These are phyloP conservation scores for Ophiostoma australiae DNA, from an alignment of 2,329 filamentous ascomycete genomes.

Conservation along the genomic window DNA sequence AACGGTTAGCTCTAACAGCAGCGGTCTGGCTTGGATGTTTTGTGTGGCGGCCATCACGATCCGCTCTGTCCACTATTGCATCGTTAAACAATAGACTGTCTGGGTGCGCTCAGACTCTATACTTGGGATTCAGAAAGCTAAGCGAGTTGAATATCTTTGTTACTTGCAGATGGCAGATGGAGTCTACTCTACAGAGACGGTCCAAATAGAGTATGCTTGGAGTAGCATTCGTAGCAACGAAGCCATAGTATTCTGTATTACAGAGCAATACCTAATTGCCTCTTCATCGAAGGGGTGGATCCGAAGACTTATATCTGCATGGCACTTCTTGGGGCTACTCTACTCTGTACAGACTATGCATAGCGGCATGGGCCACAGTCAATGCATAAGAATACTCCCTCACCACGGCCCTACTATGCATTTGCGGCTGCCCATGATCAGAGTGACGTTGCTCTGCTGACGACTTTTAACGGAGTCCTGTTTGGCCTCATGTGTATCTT, in stretches of 20 bases:
- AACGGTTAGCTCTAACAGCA: background rate
- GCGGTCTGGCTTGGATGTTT: background rate
- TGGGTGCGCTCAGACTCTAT: slow-evolving; percentile 6
- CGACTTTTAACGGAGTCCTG: background rate
- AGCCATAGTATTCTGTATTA: background rate
- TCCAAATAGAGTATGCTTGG: background rate
- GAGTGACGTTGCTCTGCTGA: slow-evolving; percentile 8
- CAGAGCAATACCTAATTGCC: background rate
- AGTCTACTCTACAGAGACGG: background rate
- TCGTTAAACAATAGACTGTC: slow-evolving; percentile 1
- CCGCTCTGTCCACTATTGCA: background rate
- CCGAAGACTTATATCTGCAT: no score
- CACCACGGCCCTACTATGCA: no score
- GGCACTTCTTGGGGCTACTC: no score
- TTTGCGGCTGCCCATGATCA: background rate
- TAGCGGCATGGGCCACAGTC: background rate
- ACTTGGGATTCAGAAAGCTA: background rate
- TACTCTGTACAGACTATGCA: background rate
- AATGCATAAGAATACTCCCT: background rate
- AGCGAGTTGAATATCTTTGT: background rate
- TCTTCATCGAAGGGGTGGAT: background rate
- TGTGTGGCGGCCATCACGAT: slow-evolving; percentile 9
- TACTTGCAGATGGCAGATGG: background rate
- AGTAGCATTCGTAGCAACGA: background rate
- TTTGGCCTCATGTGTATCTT: background rate